Percentiles rank a stretch among this genome's conserved stretches.
These are phyloP conservation scores for Phytomonas serpens DNA, from an alignment of 208 protist genomes.

Conservation along the genomic window DNA sequence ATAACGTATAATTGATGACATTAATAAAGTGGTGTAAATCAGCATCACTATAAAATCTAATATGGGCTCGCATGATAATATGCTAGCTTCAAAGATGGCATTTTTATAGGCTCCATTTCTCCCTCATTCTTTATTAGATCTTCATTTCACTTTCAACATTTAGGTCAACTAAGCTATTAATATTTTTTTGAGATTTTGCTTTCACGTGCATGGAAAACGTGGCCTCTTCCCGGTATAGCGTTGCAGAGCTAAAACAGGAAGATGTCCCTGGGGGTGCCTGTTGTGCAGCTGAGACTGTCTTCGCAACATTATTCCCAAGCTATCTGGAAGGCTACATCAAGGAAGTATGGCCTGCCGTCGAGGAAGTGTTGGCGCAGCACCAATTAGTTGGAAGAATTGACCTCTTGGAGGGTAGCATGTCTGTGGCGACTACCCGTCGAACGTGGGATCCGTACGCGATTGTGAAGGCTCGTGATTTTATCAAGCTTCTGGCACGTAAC, in stretches of 20 bases:
- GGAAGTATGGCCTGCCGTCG: constrained; percentile 92
- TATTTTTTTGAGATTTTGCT: neutral
- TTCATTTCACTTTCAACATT: neutral
- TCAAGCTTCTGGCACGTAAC: constrained; percentile 96
- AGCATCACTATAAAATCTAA: neutral
- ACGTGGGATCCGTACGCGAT: constrained; percentile 99
- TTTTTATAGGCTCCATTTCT: neutral
- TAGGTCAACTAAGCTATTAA: neutral
- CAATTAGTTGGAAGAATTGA: constrained; percentile 94
- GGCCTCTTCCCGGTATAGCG: constrained; percentile 62
- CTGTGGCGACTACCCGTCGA: constrained; percentile 96
- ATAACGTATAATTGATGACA: neutral
- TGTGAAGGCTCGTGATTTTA: constrained; percentile 97
- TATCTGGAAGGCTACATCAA: constrained; percentile 98
- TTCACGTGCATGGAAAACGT: constrained; percentile 9
- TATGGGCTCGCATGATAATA: neutral
- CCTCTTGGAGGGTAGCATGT: constrained; percentile 96
- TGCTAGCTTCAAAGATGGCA: neutral
- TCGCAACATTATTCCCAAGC: constrained; percentile 97
- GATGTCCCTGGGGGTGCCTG: constrained; percentile 85
- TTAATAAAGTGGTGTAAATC: neutral
- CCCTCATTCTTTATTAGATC: neutral
- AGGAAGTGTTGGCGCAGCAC: constrained; percentile 87
- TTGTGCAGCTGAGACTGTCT: constrained; percentile 93
- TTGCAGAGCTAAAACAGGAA: constrained; percentile 73